These are phyloP conservation scores for Ceratocystis ficicola DNA, from an alignment of 2,329 filamentous ascomycete genomes.

Conservation along the genomic window DNA sequence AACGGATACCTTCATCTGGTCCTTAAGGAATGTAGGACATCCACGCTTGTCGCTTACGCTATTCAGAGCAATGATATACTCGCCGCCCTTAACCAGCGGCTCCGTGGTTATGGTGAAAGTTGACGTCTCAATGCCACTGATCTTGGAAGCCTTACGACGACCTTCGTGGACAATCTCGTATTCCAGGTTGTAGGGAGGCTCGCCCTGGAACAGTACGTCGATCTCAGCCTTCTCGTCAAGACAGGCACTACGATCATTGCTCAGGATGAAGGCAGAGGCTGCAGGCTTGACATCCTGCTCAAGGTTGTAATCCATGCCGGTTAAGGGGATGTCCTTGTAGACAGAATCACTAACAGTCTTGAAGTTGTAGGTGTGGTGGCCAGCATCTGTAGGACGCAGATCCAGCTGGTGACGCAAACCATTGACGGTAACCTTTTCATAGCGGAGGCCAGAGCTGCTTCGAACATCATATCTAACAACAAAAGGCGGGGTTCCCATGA, in stretches of 20 bases:
- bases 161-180: conserved; percentile 89
- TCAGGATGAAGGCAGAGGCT: conserved; percentile 62
- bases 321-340: conserved; percentile 56
- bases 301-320: conserved; percentile 49
- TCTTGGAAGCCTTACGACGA: conserved; percentile 59
- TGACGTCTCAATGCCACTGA: conserved; percentile 49
- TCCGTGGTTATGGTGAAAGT: conserved; percentile 63
- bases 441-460: conserved; percentile 45
- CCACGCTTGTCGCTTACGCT: conserved; percentile 76
- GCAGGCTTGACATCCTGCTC: conserved; percentile 90
- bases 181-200: conserved; percentile 77
- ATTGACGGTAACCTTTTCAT: conserved; percentile 46
- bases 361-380: conserved; percentile 79
- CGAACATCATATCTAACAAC: conserved; percentile 64
- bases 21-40: conserved; percentile 75
- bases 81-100: conserved; percentile 64
- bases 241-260: conserved; percentile 54
- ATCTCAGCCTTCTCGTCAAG: conserved; percentile 70
- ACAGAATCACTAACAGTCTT: conserved; percentile 68
- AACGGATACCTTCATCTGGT: conserved; percentile 74
- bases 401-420: conserved; percentile 74
- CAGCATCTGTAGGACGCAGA: conserved; percentile 67
- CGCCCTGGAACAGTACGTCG: conserved; percentile 63
- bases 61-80: conserved; percentile 76
- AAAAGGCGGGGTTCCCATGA: conserved; percentile 89